phyloP scores from a whole-genome alignment of 2,329 filamentous ascomycete species.

The Chrysosphaeria jannelii region DNA sequence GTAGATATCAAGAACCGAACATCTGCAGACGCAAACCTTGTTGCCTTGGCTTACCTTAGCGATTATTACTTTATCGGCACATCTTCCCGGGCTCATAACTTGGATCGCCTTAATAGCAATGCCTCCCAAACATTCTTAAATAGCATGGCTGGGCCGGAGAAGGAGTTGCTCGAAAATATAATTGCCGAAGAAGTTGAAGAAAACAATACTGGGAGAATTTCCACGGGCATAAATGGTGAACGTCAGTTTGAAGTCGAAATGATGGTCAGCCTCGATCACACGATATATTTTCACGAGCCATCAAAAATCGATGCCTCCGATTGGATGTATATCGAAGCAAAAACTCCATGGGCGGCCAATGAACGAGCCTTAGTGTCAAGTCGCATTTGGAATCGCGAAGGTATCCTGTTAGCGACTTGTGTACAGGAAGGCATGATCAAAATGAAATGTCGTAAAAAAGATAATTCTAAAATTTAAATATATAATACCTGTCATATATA shows the following conservation, averaged over 20 bases:
- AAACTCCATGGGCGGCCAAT: constrained; percentile 50
- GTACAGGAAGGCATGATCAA: constrained; percentile 46
- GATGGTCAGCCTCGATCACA: constrained; percentile 56
- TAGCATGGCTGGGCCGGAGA: background rate
- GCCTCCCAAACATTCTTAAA: background rate
- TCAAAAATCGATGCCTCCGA: constrained; percentile 25
- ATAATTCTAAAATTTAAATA: background rate
- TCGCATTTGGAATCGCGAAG: constrained; percentile 39
- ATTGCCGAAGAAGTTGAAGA: constrained; percentile 1
- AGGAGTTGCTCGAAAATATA: constrained; percentile 1
- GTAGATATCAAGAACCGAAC: background rate
- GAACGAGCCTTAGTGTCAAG: constrained; percentile 48
- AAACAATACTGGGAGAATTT: no score
- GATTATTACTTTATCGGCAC: constrained; percentile 86
- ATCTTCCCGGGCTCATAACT: constrained; percentile 42
- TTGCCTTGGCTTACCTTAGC: constrained; percentile 72
- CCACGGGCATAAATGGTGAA: background rate
- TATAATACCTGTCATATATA: no score
- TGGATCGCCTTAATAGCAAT: background rate
- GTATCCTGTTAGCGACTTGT: constrained; percentile 44
- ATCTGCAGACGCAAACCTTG: constrained; percentile 54
- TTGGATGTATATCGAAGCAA: constrained; percentile 58
- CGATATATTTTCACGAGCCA: constrained; percentile 35
- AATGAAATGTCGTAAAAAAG: constrained; percentile 1
- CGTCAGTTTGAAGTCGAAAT: constrained; percentile 26